phyloP scores from a whole-genome alignment of 2,329 filamentous ascomycete genomes.

The Coniochaeta prunicola region DNA sequence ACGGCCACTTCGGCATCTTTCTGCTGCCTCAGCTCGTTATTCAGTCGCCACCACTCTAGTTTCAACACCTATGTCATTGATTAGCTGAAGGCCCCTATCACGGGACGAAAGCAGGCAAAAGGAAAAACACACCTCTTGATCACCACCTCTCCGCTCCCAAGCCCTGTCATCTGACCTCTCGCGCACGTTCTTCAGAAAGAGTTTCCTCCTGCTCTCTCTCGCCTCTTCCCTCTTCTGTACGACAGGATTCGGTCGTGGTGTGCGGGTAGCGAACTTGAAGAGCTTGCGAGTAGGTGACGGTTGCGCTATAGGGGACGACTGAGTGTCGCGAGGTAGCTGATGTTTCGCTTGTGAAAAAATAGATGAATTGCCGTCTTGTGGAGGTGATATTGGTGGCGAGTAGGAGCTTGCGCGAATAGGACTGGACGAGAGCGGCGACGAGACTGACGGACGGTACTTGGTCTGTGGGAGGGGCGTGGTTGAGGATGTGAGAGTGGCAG shows the following conservation, averaged over 20 bases:
- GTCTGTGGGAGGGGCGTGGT: constrained; percentile 19
- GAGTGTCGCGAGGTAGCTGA: constrained; percentile 24
- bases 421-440: constrained; percentile 54
- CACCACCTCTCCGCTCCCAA: constrained; percentile 55
- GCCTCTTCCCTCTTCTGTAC: constrained; percentile 53
- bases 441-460: constrained; percentile 33
- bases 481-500: not conserved
- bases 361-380: constrained; percentile 34
- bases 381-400: constrained; percentile 25
- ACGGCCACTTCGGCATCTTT: constrained; percentile 30
- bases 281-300: constrained; percentile 12
- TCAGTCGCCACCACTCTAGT: constrained; percentile 33
- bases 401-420: constrained; percentile 46
- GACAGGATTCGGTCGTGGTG: constrained; percentile 55
- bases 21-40: constrained; percentile 27
- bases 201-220: constrained; percentile 55
- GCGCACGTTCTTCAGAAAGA: constrained; percentile 63
- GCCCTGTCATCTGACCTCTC: constrained; percentile 51
- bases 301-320: constrained; percentile 34
- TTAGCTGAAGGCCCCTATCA: not conserved
- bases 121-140: constrained; percentile 43
- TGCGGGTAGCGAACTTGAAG: constrained; percentile 46
- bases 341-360: constrained; percentile 19
- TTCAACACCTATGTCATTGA: constrained; percentile 24
- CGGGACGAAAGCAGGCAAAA: not conserved